Base-by-base conservation (phyloP, 78 protist species). In the Isochrysis galbana region DNA sequence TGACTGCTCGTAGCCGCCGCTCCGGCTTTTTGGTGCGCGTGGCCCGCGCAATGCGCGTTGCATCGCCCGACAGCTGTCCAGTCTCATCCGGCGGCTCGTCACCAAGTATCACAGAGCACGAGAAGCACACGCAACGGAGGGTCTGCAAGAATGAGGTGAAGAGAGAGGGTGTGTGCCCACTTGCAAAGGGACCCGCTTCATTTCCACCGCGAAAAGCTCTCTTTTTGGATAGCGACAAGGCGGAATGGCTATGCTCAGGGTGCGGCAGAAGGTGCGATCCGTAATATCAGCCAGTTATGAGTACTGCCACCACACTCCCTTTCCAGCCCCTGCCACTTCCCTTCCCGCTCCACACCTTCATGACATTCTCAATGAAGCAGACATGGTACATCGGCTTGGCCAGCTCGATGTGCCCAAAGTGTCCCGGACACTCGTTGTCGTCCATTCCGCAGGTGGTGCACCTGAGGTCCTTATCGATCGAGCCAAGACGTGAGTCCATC, bases 341-440 rank as follows among this genome's bases (percentile, higher is more conserved):
- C n/a, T n/a, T n/a, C n/a, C n/a, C n/a, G n/a, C n/a, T n/a, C n/a
- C 29, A 7, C 17, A 97, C 42, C 80, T 97, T 94, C 34, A 93
- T 34, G 21, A 97, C 83, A n/a, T 67, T 84, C 26, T 87, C 48
- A 23, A 98, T 2, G 72, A 98, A 96, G 46, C 98, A 98, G 54
- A 95, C 36, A 91, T 99, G 98, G 94, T 90, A 98, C 83, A 99
- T 97, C 0, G 99, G 99, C 77, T 91, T 87, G 5, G 94, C 97
- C 2, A 99, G 98, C 34, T 94, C 96, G 26, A 99, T 47, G 95
- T 98, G 98, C 25, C 99, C 99, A 44, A 99, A 98, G 93, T 99
- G 99, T 19, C 99, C 99, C 1, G 99, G 99, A 93, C 99, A 99
- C 36, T 97, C 98, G 5, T 90, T 61, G 91, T 36, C 23, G n/a